Base-by-base conservation (phyloP, 2,329 filamentous ascomycete species). In the Penicillium sumatraense region DNA sequence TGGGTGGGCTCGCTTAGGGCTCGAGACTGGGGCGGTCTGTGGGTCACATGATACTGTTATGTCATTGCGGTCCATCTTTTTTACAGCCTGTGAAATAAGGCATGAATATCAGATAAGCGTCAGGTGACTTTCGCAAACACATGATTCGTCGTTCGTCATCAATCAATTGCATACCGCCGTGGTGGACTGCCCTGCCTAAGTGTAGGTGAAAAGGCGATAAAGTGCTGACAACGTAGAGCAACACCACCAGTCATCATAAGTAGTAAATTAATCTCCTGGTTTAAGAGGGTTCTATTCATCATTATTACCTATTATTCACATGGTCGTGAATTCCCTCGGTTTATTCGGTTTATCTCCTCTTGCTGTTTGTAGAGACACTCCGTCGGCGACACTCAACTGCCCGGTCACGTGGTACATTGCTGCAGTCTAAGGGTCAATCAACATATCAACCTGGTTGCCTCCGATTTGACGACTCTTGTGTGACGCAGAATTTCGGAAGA, bases 1-100 rank as follows among this genome's bases (percentile, higher is more conserved):
- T 74, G 71, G 69, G 69, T 69, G 66, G 62, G 67, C 70, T 74
- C 71, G 71, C 70, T 73, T 74, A 73, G 71, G 72, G 71, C 66
- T 69, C 56, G 53, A 56, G 49, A 53, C 51, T 70, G 68, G 69
- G 62, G 58, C 60, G 41, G 51, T 38, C 35, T 63, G 62, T 57
- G 16, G 49, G 55, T 71, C 70, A 72, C 69, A 63, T 72, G 70
- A 58, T 50, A 27, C n/a, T 20, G 36, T 45, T 50, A 54, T 46
- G 53, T 50, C 47, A 50, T 41, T 18, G 27, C 11, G 26, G 13
- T 36, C 13, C 40, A 40, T 20, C 18, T 40, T 27, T 8, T 31
- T 5, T 46, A 7, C 2, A 2, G 42, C 26, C 42, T 27, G 9
- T 1, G 5, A 11, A 14, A 21, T 31, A n/a, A 46, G 42, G 42